These are phyloP conservation scores for Aurantiochytrium sp. DNA, from an alignment of 108 stramenopile species.

Conservation along the genomic window DNA sequence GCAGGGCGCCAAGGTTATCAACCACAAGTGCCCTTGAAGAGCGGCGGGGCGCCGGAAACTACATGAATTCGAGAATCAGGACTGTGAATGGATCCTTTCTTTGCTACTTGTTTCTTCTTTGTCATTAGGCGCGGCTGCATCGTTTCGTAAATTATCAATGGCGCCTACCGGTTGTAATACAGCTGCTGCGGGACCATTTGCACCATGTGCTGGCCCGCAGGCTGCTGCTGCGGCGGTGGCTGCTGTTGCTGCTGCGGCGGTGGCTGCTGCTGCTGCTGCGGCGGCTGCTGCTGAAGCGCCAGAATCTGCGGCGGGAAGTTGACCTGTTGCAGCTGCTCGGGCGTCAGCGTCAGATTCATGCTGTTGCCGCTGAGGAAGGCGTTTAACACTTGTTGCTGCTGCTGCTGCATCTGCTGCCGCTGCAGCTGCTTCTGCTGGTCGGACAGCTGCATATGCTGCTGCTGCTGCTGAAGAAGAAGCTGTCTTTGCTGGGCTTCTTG, in stretches of 20 bases:
- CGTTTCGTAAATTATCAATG: too few relatives aligned
- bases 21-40: slow-evolving; percentile 72
- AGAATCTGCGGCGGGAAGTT: background rate
- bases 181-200: too few relatives aligned
- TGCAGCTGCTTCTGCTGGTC: background rate
- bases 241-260: background rate
- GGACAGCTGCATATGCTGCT: background rate
- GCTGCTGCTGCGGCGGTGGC: too few relatives aligned
- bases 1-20: slow-evolving; percentile 94
- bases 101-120: too few relatives aligned
- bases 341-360: background rate
- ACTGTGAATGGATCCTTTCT: background rate
- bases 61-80: background rate
- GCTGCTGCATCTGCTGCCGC: background rate
- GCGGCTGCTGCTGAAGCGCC: background rate
- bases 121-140: too few relatives aligned
- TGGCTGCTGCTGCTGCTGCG: background rate
- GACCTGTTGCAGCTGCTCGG: background rate
- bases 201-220: too few relatives aligned
- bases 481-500: background rate
- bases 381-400: background rate
- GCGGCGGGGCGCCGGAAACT: background rate
- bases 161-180: too few relatives aligned
- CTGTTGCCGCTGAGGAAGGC: background rate
- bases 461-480: background rate